Evolutionary conservation across 1,284 basidiomycete species (phyloP).

Genomic region (Tausonia pullulans): DNA sequence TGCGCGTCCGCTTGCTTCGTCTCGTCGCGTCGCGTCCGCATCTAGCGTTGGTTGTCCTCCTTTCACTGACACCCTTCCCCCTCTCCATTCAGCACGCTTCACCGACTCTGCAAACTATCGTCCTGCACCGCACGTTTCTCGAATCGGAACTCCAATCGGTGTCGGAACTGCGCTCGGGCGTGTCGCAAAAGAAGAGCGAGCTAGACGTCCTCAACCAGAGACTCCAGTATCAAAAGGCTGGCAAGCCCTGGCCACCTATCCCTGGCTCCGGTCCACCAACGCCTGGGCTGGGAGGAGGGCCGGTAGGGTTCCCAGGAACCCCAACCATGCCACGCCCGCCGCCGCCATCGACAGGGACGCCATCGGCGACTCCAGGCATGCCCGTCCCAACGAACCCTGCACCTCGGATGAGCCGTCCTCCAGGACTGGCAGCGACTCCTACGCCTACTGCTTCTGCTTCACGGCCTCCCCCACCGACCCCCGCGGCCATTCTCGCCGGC

Average conservation of each 20-base stretch:
- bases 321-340: neutral
- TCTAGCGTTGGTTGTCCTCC: no score
- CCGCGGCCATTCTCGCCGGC: no score
- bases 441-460: no score
- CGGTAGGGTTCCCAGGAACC: neutral
- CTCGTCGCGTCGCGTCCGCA: no score
- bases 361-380: neutral
- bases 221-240: neutral
- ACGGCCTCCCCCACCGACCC: no score
- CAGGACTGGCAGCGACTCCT: neutral
- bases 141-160: neutral
- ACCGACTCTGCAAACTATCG: constrained; percentile 43
- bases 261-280: neutral
- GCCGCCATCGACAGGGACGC: neutral
- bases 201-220: neutral
- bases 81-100: constrained; percentile 41
- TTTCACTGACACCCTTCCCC: neutral
- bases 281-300: neutral
- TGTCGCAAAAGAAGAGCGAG: neutral
- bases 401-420: neutral
- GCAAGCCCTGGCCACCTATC: neutral
- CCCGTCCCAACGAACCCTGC: neutral
- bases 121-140: constrained; percentile 1
- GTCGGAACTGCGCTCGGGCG: neutral
- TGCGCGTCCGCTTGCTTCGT: neutral